Conservation (phyloP, 2,329 filamentous ascomycete genomes). For the Akanthomyces lecanii region DNA sequence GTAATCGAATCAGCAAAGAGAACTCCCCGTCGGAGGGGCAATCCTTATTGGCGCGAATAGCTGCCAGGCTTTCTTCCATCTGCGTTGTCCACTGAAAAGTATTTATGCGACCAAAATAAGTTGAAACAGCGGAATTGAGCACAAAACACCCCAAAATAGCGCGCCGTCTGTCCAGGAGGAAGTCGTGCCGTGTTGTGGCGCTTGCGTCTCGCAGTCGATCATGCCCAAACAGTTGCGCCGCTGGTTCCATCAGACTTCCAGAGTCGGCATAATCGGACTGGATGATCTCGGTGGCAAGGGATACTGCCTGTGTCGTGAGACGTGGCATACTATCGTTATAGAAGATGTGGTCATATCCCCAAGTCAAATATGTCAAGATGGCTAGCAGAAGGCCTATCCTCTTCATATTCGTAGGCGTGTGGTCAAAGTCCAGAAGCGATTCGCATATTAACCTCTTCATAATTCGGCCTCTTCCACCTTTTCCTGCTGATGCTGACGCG, state of each 20-base stretch:
- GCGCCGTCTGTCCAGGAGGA: neutral
- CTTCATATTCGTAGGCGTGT: neutral
- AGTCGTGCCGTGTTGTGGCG: neutral
- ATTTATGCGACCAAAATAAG: neutral
- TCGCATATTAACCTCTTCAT: neutral
- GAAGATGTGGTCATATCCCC: neutral
- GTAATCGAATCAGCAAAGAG: neutral
- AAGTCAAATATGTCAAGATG: neutral
- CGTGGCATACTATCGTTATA: neutral
- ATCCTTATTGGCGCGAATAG: neutral
- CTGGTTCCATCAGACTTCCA: neutral
- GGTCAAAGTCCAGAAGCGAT: neutral
- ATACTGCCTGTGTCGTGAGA: neutral
- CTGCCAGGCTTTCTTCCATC: constrained; percentile 6
- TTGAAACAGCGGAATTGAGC: neutral
- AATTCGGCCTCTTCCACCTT: too few species aligned
- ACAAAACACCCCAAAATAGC: constrained; percentile 5
- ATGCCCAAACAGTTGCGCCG: neutral
- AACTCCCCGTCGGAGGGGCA: neutral
- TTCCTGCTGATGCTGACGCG: neutral
- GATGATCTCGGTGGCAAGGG: neutral
- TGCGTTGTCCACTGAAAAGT: neutral
- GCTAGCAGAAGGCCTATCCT: neutral
- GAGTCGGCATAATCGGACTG: neutral
- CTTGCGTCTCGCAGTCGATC: neutral